phyloP scores from a whole-genome alignment of 441 rosid genomes.

The Populus hybrid region DNA sequence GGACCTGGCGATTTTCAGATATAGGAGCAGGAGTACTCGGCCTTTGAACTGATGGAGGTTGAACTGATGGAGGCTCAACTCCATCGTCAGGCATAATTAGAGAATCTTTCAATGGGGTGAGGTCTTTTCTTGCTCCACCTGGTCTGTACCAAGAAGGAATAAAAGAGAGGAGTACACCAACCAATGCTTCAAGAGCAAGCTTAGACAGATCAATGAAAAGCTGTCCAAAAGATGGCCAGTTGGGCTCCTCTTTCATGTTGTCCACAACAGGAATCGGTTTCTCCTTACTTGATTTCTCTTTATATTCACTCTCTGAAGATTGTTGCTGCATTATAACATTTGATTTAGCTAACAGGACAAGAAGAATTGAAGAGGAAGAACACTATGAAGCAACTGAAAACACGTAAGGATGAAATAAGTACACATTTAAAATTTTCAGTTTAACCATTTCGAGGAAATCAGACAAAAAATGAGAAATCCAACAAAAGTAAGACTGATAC shows the following conservation, averaged over 20 bases:
- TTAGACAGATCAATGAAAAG: slow-evolving; percentile 68
- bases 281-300: slow-evolving; percentile 43
- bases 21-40: slow-evolving; percentile 49
- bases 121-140: slow-evolving; percentile 34
- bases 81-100: slow-evolving; percentile 82
- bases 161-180: slow-evolving; percentile 41
- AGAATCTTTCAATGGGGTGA: slow-evolving; percentile 65
- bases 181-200: slow-evolving; percentile 60
- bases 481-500: slow-evolving; percentile 22
- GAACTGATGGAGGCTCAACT: slow-evolving; percentile 34
- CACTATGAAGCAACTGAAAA: neutral
- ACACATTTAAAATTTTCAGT: neutral
- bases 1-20: slow-evolving; percentile 60
- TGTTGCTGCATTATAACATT: slow-evolving; percentile 30
- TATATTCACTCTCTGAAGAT: slow-evolving; percentile 38
- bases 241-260: slow-evolving; percentile 56
- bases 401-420: neutral
- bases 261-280: slow-evolving; percentile 44
- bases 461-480: neutral
- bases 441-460: neutral
- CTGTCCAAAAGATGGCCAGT: slow-evolving; percentile 92
- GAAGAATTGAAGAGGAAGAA: neutral
- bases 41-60: slow-evolving; percentile 29
- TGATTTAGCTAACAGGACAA: slow-evolving; percentile 12
- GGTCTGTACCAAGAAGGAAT: slow-evolving; percentile 59